phyloP scores from a whole-genome alignment of 768 basidiomycete species.

The Nevesoporus exiguus region DNA sequence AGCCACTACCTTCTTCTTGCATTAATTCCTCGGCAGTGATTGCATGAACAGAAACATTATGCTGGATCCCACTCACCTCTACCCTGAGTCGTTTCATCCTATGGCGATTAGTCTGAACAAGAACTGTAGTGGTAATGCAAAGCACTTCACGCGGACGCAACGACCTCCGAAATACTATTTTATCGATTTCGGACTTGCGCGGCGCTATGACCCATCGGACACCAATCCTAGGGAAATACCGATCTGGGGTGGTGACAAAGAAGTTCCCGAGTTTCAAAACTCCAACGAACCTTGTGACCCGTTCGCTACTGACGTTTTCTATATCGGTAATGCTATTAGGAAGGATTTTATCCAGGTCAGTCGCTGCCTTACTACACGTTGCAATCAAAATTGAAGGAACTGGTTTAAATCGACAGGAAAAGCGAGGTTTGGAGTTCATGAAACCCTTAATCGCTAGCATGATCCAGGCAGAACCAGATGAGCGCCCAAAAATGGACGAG shows the following conservation, averaged over 20 bases:
- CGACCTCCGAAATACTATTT: slow-evolving; percentile 19
- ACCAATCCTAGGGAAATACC: slow-evolving; percentile 27
- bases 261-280: slow-evolving; percentile 38
- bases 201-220: slow-evolving; percentile 27
- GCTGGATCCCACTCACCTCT: slow-evolving; percentile 27
- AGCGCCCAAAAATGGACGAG: slow-evolving; percentile 37
- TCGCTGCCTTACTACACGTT: neutral
- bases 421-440: slow-evolving; percentile 22
- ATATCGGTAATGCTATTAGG: slow-evolving; percentile 35
- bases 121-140: slow-evolving; percentile 19
- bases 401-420: neutral
- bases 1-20: neutral
- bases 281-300: slow-evolving; percentile 31
- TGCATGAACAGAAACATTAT: slow-evolving; percentile 32
- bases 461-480: slow-evolving; percentile 32
- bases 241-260: slow-evolving; percentile 40
- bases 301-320: slow-evolving; percentile 44
- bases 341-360: slow-evolving; percentile 31
- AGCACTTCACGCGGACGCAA: slow-evolving; percentile 28
- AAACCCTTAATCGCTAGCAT: slow-evolving; percentile 22
- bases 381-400: neutral
- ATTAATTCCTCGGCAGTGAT: slow-evolving; percentile 18
- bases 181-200: slow-evolving; percentile 36
- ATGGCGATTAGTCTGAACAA: slow-evolving; percentile 6
- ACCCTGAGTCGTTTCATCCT: slow-evolving; percentile 29